Evolutionary conservation across 176 grass and related monocot species (phyloP).

Genomic region (Dactylis glomerata): DNA sequence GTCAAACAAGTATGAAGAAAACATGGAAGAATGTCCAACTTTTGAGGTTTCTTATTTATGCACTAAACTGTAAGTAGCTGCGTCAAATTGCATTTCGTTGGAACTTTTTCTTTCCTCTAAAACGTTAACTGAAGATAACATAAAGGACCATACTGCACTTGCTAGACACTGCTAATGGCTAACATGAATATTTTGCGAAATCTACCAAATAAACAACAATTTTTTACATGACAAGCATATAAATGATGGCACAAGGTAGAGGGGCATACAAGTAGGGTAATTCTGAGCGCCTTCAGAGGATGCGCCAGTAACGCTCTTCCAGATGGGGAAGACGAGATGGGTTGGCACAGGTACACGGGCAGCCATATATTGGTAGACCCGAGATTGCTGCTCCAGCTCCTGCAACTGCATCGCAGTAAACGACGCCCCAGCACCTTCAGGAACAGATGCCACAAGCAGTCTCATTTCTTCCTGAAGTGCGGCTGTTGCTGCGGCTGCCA

Average conservation of each 20-base stretch:
- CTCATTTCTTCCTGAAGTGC: constrained; percentile 59
- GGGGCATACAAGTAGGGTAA: constrained; percentile 76
- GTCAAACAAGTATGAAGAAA: constrained; percentile 4
- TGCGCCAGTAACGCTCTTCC: constrained; percentile 85
- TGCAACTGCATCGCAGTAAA: constrained; percentile 88
- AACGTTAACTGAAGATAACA: neutral
- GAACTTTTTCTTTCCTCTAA: neutral
- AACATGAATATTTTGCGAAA: neutral
- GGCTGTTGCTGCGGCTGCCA: constrained; percentile 36
- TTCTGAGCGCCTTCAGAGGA: constrained; percentile 72
- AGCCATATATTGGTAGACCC: constrained; percentile 93
- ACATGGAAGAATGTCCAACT: constrained; percentile 2
- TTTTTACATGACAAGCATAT: neutral
- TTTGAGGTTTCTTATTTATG: neutral
- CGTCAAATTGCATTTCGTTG: constrained; percentile 10
- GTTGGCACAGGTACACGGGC: constrained; percentile 85
- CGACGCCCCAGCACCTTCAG: constrained; percentile 53
- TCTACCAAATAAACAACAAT: neutral
- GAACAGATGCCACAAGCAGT: constrained; percentile 41
- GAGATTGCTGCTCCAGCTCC: constrained; percentile 94
- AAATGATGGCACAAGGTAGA: constrained; percentile 5
- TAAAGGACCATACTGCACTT: neutral
- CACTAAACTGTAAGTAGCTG: neutral
- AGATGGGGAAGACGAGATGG: constrained; percentile 92
- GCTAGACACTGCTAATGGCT: constrained; percentile 5